A percentile compares a stretch with the other conserved stretches of the same genome.
These are phyloP conservation scores for Plasmodium coatneyi DNA, from an alignment of 169 alveolate genomes.

Conservation along the genomic window DNA sequence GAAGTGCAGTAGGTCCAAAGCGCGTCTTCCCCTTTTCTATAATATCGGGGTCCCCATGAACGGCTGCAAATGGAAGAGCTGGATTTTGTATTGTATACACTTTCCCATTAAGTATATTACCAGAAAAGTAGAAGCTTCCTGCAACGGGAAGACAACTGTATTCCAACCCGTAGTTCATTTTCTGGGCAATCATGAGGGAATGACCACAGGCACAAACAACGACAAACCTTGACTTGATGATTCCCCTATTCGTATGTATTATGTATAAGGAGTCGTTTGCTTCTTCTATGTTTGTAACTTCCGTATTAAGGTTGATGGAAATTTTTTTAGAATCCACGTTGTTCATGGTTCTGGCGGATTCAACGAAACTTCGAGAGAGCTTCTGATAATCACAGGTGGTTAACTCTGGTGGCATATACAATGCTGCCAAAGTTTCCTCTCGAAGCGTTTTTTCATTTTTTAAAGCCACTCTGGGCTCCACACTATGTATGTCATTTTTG, in stretches of 20 bases:
- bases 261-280: slow-evolving; percentile 62
- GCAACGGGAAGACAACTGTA: slow-evolving; percentile 90
- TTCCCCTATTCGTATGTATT: slow-evolving; percentile 81
- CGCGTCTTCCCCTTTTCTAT: slow-evolving; percentile 83
- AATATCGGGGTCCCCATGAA: slow-evolving; percentile 91
- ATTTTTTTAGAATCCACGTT: slow-evolving; percentile 64
- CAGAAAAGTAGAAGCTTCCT: slow-evolving; percentile 89
- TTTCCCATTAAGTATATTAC: slow-evolving; percentile 84
- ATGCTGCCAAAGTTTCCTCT: slow-evolving; percentile 78
- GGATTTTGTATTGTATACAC: slow-evolving; percentile 91
- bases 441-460: slow-evolving; percentile 46
- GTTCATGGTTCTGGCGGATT: slow-evolving; percentile 69
- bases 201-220: slow-evolving; percentile 91
- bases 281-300: slow-evolving; percentile 79
- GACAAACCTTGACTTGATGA: slow-evolving; percentile 81
- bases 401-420: slow-evolving; percentile 83
- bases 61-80: slow-evolving; percentile 89
- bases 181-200: slow-evolving; percentile 87
- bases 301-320: slow-evolving; percentile 78
- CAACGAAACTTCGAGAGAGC: slow-evolving; percentile 82
- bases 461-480: slow-evolving; percentile 87
- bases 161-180: slow-evolving; percentile 87
- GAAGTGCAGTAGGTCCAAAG: slow-evolving; percentile 90
- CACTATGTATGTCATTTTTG: slow-evolving; percentile 80
- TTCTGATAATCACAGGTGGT: slow-evolving; percentile 85